Percentiles rank a stretch among this genome's conserved stretches.
Conservation (phyloP, 306 rosid species). For the Cucurbita moschata region DNA sequence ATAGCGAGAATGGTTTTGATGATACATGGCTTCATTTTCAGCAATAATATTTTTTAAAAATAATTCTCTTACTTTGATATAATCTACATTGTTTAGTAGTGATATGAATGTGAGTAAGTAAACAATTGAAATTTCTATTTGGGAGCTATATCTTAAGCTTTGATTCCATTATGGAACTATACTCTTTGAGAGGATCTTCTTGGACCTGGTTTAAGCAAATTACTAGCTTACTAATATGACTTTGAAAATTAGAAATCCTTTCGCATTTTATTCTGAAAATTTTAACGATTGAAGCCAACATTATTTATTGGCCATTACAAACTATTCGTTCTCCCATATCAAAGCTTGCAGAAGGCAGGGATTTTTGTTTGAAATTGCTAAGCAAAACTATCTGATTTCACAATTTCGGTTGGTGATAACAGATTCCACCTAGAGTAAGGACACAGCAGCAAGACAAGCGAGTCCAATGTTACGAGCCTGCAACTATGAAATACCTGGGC, state of each 20-base stretch:
- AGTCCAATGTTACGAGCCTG: slow-evolving; percentile 91
- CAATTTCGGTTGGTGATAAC: slow-evolving; percentile 16
- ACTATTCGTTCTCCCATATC: not conserved
- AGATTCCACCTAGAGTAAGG: slow-evolving; percentile 83
- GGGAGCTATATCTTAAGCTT: not conserved
- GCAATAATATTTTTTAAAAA: not conserved
- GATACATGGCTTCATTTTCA: not conserved
- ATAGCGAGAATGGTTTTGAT: not conserved
- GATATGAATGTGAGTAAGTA: not conserved
- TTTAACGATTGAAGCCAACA: not conserved
- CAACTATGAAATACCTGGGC: slow-evolving; percentile 92
- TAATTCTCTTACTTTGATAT: not conserved
- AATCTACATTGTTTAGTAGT: not conserved
- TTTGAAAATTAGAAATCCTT: not conserved
- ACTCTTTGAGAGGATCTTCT: not conserved
- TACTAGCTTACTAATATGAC: not conserved
- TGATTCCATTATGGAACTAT: not conserved
- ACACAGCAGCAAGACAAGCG: slow-evolving; percentile 51
- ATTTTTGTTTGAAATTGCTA: not conserved
- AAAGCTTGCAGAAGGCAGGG: not conserved
- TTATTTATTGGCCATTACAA: not conserved
- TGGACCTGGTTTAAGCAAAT: not conserved
- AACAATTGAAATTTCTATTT: not conserved
- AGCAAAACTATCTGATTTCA: not conserved
- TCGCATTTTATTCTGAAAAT: not conserved